These are phyloP conservation scores for Protomyces macrosporus DNA, from an alignment of 1,139 yeast species.

Conservation along the genomic window DNA sequence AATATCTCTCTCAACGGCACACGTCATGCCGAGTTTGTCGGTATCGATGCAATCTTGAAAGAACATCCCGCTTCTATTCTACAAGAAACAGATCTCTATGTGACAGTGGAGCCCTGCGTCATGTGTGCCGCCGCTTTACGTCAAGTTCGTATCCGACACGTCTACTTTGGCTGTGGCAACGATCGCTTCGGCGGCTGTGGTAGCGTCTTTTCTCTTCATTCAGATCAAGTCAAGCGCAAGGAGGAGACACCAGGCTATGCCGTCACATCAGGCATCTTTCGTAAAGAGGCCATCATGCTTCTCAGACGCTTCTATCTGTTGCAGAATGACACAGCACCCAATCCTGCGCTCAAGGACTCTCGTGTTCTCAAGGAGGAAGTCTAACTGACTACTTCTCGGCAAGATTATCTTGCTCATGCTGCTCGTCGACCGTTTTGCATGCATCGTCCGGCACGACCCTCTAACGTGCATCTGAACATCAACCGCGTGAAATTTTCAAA, in stretches of 20 bases:
- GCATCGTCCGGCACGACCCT: too few relatives aligned
- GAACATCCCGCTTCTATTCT: slow-evolving; percentile 42
- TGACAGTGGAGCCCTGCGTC: slow-evolving; percentile 95
- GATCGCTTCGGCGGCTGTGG: slow-evolving; percentile 98
- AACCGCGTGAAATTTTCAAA: too few relatives aligned
- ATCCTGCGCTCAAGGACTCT: slow-evolving; percentile 67
- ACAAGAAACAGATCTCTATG: slow-evolving; percentile 61
- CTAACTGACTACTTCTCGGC: slow-evolving; percentile 40
- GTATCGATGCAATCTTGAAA: slow-evolving; percentile 53
- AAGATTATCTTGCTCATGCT: too few relatives aligned
- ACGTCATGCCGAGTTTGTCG: slow-evolving; percentile 87
- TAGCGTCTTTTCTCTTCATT: slow-evolving; percentile 62
- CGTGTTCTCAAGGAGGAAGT: slow-evolving; percentile 65
- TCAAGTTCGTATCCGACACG: slow-evolving; percentile 67
- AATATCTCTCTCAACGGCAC: slow-evolving; percentile 72
- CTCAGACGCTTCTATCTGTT: slow-evolving; percentile 63
- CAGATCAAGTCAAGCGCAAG: slow-evolving; percentile 12
- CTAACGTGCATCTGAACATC: too few relatives aligned
- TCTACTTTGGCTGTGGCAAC: slow-evolving; percentile 86
- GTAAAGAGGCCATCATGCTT: slow-evolving; percentile 77
- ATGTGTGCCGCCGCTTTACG: slow-evolving; percentile 95
- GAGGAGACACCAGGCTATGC: slow-evolving; percentile 43
- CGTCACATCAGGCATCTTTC: slow-evolving; percentile 69
- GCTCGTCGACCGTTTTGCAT: too few relatives aligned
- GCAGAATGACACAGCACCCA: slow-evolving; percentile 58